These are phyloP conservation scores for Dalbergia cochinchinensis DNA, from an alignment of 306 rosid species.

Conservation along the genomic window DNA sequence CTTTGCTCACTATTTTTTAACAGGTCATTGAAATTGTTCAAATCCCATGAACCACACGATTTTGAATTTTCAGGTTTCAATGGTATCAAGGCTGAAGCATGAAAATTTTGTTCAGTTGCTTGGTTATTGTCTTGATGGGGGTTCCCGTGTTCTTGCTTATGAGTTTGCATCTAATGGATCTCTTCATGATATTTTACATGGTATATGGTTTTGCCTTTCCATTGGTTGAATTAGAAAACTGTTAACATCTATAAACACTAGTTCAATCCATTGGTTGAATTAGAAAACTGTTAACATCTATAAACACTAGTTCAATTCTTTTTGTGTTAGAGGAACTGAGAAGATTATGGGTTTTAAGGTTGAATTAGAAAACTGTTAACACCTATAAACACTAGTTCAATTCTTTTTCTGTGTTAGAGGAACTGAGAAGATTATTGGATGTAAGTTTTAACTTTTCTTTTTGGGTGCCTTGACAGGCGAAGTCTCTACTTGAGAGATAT, in stretches of 20 bases:
- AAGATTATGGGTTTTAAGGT: no score
- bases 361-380: constrained; percentile 24
- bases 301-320: no score
- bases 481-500: constrained; percentile 21
- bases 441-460: neutral
- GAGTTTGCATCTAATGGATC: constrained; percentile 98
- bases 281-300: no score
- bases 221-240: constrained; percentile 31
- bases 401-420: constrained; percentile 20
- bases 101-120: constrained; percentile 83
- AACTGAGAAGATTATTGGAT: constrained; percentile 35
- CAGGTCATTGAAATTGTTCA: constrained; percentile 18
- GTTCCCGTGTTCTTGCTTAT: constrained; percentile 82
- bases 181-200: constrained; percentile 96
- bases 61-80: constrained; percentile 73
- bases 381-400: neutral
- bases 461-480: constrained; percentile 25
- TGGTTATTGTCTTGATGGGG: constrained; percentile 88
- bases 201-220: constrained; percentile 56
- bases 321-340: no score
- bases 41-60: constrained; percentile 17
- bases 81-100: constrained; percentile 96
- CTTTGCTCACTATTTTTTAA: constrained; percentile 25
- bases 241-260: neutral
- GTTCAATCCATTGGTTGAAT: no score